Evolutionary conservation across 2,329 filamentous ascomycete species (phyloP), one percentile per base, ranked within the genome.

Genomic region (Zymoseptoria tritici): DNA sequence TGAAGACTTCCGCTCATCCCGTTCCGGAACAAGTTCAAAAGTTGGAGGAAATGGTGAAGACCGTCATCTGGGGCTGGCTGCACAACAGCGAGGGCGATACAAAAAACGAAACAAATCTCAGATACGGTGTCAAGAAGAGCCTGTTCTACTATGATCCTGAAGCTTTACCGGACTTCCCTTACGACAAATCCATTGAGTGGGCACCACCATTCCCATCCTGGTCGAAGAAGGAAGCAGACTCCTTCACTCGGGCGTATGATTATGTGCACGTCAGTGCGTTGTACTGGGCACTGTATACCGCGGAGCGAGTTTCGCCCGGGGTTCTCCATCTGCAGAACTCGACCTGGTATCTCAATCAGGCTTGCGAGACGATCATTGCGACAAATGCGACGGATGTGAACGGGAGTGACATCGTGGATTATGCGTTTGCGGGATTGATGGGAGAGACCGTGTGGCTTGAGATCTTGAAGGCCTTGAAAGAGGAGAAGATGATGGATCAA

Each of bases 271-370:
- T 83, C 0, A 73, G 78, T 0, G 81, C 79, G 0, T 74, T 79
- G 0, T 85, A 85, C 66, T 86, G 82, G 82, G 74, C 80, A 0
- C 66, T 85, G 52, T 85, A 85, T 61, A 81, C 54, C 1, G 79
- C 79, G 9, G 82, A 78, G 0, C 71, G 81, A 24, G 76, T 76
- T 4, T 80, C 81, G 58, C 80, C 81, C 0, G 71, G 73, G 0
- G 66, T 81, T 1, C 67, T 79, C 1, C 76, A 72, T 0, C 67
- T 70, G 11, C 71, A 78, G 11, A 71, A 71, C 2, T 82, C 80
- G 78, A 72, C 73, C 0, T 85, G 83, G 82, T 85, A 85, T 65
- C 70, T 85, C 0, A 69, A 72, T 21, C 80, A 83, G 56, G 80
- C 83, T 1, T 81, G 81, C 58, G 74, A 76, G 50, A 85, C 83